Conservation (phyloP, 768 basidiomycete genomes). For the Agaricus blazei region DNA sequence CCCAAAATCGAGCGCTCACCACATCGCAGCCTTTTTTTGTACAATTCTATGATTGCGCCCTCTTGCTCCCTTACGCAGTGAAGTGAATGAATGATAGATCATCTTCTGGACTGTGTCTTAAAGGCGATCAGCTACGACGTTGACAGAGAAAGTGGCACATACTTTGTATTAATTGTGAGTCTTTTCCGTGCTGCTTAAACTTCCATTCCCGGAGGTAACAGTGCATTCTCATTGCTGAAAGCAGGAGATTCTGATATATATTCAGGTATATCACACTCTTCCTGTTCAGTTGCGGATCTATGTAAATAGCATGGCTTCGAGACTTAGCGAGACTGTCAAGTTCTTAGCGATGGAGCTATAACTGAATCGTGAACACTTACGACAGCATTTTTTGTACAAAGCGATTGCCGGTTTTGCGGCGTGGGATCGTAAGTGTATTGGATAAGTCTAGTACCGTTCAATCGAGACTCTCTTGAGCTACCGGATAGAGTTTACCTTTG, state of each 20-base stretch:
- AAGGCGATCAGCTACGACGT: slow-evolving; percentile 4
- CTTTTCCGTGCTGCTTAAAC: slow-evolving; percentile 30
- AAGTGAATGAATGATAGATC: slow-evolving; percentile 50
- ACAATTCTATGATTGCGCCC: slow-evolving; percentile 34
- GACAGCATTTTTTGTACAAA: slow-evolving; percentile 74
- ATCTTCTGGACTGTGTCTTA: slow-evolving; percentile 60
- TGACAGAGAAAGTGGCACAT: slow-evolving; percentile 18
- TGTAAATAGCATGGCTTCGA: slow-evolving; percentile 76
- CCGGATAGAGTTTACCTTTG: slow-evolving; percentile 35
- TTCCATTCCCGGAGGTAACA: slow-evolving; percentile 70
- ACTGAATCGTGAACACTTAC: slow-evolving; percentile 33
- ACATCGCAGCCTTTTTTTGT: slow-evolving; percentile 48
- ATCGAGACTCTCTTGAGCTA: background rate
- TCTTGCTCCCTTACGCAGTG: slow-evolving; percentile 38
- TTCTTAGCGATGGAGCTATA: slow-evolving; percentile 28
- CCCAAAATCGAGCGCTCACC: slow-evolving; percentile 37
- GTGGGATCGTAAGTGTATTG: slow-evolving; percentile 68
- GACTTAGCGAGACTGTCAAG: slow-evolving; percentile 46
- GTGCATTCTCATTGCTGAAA: slow-evolving; percentile 85
- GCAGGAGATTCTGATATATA: slow-evolving; percentile 79
- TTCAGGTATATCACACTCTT: slow-evolving; percentile 63
- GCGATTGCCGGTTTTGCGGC: slow-evolving; percentile 55
- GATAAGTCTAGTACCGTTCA: slow-evolving; percentile 38
- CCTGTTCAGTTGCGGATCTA: slow-evolving; percentile 67
- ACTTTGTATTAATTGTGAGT: slow-evolving; percentile 53